Conservation (phyloP, 352 stramenopile genomes). For the Phytophthora ohioensis region DNA sequence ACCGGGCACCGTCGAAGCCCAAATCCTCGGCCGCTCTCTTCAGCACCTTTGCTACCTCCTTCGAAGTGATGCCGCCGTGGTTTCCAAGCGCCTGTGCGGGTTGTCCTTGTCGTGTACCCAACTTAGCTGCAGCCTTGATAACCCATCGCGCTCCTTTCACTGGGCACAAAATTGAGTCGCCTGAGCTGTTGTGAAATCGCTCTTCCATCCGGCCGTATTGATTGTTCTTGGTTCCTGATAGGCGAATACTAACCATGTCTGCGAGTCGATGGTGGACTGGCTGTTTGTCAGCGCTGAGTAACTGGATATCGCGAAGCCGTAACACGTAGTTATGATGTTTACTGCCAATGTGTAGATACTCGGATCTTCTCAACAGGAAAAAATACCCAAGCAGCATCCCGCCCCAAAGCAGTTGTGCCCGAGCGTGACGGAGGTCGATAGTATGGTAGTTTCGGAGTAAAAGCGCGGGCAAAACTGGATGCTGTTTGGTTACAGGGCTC, state of each 20-base stretch:
- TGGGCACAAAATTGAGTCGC: neutral
- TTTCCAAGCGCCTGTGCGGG: neutral
- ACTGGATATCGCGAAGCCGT: neutral
- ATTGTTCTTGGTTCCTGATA: neutral
- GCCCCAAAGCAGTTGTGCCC: slow-evolving; percentile 28
- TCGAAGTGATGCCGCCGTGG: neutral
- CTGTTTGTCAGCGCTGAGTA: neutral
- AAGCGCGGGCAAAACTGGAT: slow-evolving; percentile 22
- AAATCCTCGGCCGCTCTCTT: neutral
- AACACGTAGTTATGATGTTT: neutral
- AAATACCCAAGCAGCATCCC: slow-evolving; percentile 30
- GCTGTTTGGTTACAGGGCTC: slow-evolving; percentile 23
- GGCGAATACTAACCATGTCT: neutral
- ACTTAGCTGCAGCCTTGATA: neutral
- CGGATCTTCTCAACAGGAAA: neutral
- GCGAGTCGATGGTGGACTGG: neutral
- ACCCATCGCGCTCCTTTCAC: neutral
- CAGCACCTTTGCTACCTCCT: neutral
- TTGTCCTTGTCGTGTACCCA: neutral
- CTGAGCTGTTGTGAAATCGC: neutral
- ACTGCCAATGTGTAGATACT: neutral
- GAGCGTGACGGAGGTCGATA: neutral
- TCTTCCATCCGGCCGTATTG: neutral
- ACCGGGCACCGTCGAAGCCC: neutral
- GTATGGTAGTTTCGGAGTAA: neutral